Percentiles rank a stretch among this genome's conserved stretches.
Conservation (phyloP, 225 moss, liverwort and hornwort genomes). For the Straminergon stramineum region DNA sequence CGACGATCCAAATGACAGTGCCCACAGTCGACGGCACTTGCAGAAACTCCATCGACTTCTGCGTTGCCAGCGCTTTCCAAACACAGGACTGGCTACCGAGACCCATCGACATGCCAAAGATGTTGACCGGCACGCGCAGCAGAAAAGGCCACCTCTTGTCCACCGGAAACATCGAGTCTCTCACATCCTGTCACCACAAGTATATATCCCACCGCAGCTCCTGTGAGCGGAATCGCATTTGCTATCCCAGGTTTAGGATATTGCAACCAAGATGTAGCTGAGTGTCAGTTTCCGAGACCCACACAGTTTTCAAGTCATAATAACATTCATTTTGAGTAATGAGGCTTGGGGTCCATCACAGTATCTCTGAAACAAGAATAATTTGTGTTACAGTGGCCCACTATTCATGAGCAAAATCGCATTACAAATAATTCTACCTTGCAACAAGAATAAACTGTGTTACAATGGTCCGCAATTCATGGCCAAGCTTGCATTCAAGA, state of each 20-base stretch:
- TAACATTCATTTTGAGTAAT: neutral
- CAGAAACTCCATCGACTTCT: conserved; percentile 14
- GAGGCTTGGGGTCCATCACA: neutral
- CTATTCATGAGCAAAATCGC: neutral
- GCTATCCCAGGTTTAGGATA: neutral
- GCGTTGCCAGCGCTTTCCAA: conserved; percentile 29
- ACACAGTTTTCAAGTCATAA: neutral
- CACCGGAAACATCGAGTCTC: conserved; percentile 35
- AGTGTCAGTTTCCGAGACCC: neutral
- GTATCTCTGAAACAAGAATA: neutral
- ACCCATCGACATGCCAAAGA: conserved; percentile 40
- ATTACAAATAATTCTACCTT: neutral
- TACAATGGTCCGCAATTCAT: neutral
- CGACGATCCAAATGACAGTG: conserved; percentile 27
- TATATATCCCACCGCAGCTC: neutral
- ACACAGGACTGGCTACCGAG: conserved; percentile 27
- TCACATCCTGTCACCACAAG: conserved; percentile 12
- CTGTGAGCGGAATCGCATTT: neutral
- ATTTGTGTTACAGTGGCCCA: neutral
- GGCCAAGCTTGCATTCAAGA: neutral
- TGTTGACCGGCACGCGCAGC: conserved; percentile 28
- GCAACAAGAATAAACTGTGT: neutral
- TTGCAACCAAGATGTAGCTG: neutral
- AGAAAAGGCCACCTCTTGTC: conserved; percentile 41
- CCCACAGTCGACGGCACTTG: conserved; percentile 11